Evolutionary conservation across 441 rosid genomes (phyloP).

Genomic region (Corymbia citriodora): DNA sequence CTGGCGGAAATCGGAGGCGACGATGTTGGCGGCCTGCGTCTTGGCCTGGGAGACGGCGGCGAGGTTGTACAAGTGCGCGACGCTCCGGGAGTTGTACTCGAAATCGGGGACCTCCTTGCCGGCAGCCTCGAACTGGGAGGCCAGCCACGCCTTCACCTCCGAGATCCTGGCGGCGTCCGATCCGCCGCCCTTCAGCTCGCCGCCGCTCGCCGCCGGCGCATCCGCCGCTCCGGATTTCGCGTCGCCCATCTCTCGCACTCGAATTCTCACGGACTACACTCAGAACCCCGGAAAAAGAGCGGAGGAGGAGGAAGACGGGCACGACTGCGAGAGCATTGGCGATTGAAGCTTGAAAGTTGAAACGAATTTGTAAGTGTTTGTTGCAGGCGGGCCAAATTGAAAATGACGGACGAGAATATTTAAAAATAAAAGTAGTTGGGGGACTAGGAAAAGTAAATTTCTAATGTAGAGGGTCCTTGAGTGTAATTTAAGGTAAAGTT

Average conservation of each 20-base stretch:
- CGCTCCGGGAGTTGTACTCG: conserved; percentile 78
- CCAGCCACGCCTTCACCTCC: conserved; percentile 80
- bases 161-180: conserved; percentile 61
- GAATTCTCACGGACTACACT: background rate
- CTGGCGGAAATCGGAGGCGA: conserved; percentile 81
- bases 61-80: conserved; percentile 62
- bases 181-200: conserved; percentile 35
- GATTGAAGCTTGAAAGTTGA: background rate
- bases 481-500: background rate
- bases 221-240: conserved; percentile 26
- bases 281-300: background rate
- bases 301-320: background rate
- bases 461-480: background rate
- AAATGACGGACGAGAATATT: background rate
- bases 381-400: background rate
- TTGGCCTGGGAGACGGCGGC: conserved; percentile 84
- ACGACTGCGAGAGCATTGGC: background rate
- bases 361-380: background rate
- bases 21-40: conserved; percentile 73
- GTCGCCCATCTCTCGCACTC: conserved; percentile 35
- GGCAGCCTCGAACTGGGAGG: conserved; percentile 67
- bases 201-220: conserved; percentile 7
- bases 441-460: background rate
- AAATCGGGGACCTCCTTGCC: conserved; percentile 81
- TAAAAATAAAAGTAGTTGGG: background rate